A percentile compares a stretch with the other conserved stretches of the same genome.
Evolutionary conservation across 306 rosid species (phyloP).

Genomic region (Arachis hypogaea): DNA sequence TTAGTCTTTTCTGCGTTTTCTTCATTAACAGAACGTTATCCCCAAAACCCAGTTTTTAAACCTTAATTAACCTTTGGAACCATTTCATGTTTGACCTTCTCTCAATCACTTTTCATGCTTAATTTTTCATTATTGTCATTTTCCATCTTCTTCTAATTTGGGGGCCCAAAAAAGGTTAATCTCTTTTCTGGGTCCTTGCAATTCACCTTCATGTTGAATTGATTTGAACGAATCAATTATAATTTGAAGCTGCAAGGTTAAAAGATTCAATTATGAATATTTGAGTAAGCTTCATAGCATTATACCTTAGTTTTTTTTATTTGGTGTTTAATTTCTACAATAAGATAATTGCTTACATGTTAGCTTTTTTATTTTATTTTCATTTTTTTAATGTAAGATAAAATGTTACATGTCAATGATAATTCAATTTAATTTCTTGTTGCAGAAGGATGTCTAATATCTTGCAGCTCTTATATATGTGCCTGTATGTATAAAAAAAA

Average conservation of each 20-base stretch:
- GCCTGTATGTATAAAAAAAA: background rate
- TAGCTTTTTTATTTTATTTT: background rate
- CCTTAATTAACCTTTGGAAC: background rate
- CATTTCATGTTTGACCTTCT: background rate
- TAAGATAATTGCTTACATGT: background rate
- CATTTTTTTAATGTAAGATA: constrained; percentile 18
- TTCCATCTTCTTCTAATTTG: constrained; percentile 18
- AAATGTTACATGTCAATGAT: constrained; percentile 5
- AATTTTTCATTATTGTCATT: constrained; percentile 3
- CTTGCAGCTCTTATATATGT: constrained; percentile 7
- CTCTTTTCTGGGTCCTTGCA: constrained; percentile 14
- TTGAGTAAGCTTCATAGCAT: constrained; percentile 41
- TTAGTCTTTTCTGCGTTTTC: constrained; percentile 31
- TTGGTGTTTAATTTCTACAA: constrained; percentile 1
- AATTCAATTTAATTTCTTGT: constrained; percentile 24
- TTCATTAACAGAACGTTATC: constrained; percentile 18
- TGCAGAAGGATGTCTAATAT: constrained; percentile 19
- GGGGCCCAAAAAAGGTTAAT: constrained; percentile 21
- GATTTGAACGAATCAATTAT: constrained; percentile 7
- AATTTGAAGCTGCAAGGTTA: constrained; percentile 20
- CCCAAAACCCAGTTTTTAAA: constrained; percentile 40
- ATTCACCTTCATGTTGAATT: constrained; percentile 26
- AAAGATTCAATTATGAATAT: background rate
- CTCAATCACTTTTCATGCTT: constrained; percentile 28
- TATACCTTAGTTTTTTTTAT: background rate